These are phyloP conservation scores for Calonectria pseudoreteaudii DNA, from an alignment of 2,329 filamentous ascomycete species.

Conservation along the genomic window DNA sequence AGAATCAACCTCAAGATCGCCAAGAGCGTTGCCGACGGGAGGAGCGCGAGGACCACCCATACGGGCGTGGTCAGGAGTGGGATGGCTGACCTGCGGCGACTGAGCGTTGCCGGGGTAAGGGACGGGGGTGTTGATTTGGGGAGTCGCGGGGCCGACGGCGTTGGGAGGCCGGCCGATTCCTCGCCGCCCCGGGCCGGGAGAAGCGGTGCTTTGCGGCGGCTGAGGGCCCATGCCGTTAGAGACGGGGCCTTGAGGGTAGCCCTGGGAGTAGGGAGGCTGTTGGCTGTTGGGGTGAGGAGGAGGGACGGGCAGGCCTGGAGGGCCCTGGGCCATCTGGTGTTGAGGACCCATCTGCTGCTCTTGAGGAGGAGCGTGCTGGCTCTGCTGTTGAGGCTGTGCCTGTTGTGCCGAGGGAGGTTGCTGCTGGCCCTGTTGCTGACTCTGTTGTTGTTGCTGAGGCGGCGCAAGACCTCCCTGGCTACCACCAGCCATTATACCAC, in stretches of 20 bases:
- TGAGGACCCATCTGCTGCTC: slow-evolving; percentile 68
- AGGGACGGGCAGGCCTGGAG: slow-evolving; percentile 71
- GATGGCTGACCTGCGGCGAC: slow-evolving; percentile 89
- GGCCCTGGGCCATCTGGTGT: slow-evolving; percentile 77
- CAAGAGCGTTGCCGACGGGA: slow-evolving; percentile 73
- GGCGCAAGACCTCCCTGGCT: slow-evolving; percentile 88
- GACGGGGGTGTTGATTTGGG: slow-evolving; percentile 89
- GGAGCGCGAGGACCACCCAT: slow-evolving; percentile 63
- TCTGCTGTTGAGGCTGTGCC: slow-evolving; percentile 43
- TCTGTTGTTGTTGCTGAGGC: slow-evolving; percentile 75
- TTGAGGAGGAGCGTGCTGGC: slow-evolving; percentile 72
- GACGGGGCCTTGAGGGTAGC: slow-evolving; percentile 69
- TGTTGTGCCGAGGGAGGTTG: slow-evolving; percentile 62
- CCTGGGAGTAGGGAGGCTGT: slow-evolving; percentile 80
- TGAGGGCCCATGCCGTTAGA: slow-evolving; percentile 83
- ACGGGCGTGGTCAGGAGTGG: slow-evolving; percentile 75
- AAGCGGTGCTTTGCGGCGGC: slow-evolving; percentile 85
- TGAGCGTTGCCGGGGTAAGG: slow-evolving; percentile 85
- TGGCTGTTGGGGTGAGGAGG: slow-evolving; percentile 71
- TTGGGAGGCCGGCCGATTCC: slow-evolving; percentile 75
- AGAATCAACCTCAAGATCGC: slow-evolving; percentile 88
- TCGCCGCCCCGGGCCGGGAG: slow-evolving; percentile 85
- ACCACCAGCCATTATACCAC: slow-evolving; percentile 92
- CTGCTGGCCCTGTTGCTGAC: slow-evolving; percentile 66
- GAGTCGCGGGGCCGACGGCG: slow-evolving; percentile 80